A percentile compares a stretch with the other conserved stretches of the same genome.
Evolutionary conservation across 345 rosid genomes (phyloP).

Genomic region (Eucalyptus urophylla): DNA sequence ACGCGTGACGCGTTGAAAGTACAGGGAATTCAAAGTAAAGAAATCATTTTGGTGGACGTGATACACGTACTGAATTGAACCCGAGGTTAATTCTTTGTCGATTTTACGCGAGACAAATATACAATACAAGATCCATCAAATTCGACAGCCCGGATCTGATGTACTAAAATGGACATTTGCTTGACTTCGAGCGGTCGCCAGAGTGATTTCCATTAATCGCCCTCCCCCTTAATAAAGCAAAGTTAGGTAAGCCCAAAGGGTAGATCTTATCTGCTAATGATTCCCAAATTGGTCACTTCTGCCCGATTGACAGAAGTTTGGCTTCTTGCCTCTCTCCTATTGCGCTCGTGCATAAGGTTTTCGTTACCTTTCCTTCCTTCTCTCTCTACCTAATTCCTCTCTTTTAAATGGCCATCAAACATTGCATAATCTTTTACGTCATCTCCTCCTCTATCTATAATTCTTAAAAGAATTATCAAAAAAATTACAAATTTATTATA

Average conservation of each 20-base stretch:
- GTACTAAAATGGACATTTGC: not conserved
- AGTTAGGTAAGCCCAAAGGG: not conserved
- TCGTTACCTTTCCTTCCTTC: not conserved
- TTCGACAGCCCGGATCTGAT: not conserved
- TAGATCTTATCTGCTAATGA: not conserved
- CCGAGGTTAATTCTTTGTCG: not conserved
- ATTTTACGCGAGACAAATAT: not conserved
- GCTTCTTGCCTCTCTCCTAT: not conserved
- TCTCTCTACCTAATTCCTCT: not conserved
- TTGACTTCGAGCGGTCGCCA: not conserved
- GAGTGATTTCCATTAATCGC: not conserved
- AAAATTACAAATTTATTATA: too few species aligned
- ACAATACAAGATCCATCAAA: not conserved
- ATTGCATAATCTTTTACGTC: fast-evolving
- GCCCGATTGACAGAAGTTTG: not conserved
- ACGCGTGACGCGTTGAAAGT: not conserved
- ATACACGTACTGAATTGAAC: not conserved
- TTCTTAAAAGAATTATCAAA: too few species aligned
- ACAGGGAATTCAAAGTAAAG: not conserved
- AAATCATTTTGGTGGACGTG: not conserved
- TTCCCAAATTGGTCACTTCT: not conserved
- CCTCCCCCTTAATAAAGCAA: not conserved
- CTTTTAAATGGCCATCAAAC: not conserved
- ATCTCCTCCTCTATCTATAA: fast-evolving
- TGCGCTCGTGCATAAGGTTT: not conserved